Conservation (phyloP, 1,284 basidiomycete species). For the Hymenochaete sp. region DNA sequence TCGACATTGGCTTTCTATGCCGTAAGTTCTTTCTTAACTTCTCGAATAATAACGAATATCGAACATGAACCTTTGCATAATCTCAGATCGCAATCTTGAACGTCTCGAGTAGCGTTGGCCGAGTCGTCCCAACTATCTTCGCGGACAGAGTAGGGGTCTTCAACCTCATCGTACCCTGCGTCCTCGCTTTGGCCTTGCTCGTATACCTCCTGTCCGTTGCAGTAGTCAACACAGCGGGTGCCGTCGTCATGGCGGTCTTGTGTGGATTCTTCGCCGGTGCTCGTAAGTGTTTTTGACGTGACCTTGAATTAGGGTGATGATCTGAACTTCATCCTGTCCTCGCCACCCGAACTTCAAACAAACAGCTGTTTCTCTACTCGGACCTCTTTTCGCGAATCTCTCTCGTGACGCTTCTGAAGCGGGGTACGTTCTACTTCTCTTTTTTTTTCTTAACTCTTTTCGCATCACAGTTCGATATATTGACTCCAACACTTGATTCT, state of each 20-base stretch:
- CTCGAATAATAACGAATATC: neutral
- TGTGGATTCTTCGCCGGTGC: conserved; percentile 45
- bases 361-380: conserved; percentile 9
- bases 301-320: neutral
- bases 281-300: conserved; percentile 26
- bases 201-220: conserved; percentile 37
- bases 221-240: conserved; percentile 29
- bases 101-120: conserved; percentile 34
- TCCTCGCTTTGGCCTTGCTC: conserved; percentile 29
- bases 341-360: neutral
- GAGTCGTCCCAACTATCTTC: conserved; percentile 32
- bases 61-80: neutral
- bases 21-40: neutral
- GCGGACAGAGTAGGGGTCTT: conserved; percentile 32
- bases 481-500: neutral
- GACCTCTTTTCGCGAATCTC: conserved; percentile 7
- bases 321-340: neutral
- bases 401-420: conserved; percentile 13
- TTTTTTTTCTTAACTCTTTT: neutral
- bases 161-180: conserved; percentile 32
- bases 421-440: conserved; percentile 2
- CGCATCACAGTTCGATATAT: neutral
- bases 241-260: conserved; percentile 36
- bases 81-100: conserved; percentile 31
- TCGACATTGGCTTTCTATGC: conserved; percentile 18